Evolutionary conservation across 1,139 yeast genomes (phyloP).

Genomic region (Meyerozyma elateridarum): DNA sequence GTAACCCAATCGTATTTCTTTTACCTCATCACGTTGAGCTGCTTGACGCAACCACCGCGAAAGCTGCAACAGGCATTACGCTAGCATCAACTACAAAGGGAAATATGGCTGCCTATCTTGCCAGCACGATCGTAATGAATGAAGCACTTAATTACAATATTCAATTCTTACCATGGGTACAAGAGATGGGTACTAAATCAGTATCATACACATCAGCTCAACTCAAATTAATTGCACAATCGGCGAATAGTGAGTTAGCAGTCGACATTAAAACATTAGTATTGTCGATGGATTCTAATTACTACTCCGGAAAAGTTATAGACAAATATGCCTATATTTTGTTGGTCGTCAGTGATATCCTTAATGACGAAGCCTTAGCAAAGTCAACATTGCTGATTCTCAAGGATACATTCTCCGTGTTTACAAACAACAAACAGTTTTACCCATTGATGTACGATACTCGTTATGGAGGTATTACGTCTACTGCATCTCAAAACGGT

Average conservation of each 20-base stretch:
- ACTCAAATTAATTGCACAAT: constrained; percentile 45
- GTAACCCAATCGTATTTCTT: constrained; percentile 56
- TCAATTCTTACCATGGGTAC: constrained; percentile 60
- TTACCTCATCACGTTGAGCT: constrained; percentile 68
- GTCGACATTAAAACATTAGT: constrained; percentile 54
- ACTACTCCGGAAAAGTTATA: constrained; percentile 64
- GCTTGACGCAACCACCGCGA: constrained; percentile 32
- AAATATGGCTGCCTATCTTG: constrained; percentile 52
- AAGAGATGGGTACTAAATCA: constrained; percentile 19
- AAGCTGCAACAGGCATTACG: constrained; percentile 42
- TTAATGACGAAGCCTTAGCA: constrained; percentile 50
- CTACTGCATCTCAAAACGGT: constrained; percentile 51
- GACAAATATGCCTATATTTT: constrained; percentile 74
- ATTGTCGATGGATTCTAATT: constrained; percentile 47
- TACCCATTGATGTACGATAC: constrained; percentile 69
- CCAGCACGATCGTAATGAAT: constrained; percentile 44
- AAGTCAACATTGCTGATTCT: constrained; percentile 42
- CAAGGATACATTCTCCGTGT: constrained; percentile 49
- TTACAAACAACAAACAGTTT: constrained; percentile 46
- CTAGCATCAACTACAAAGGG: constrained; percentile 66
- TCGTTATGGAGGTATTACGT: constrained; percentile 60
- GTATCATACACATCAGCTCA: constrained; percentile 49
- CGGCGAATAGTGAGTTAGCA: constrained; percentile 53
- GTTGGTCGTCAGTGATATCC: constrained; percentile 56
- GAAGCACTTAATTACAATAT: constrained; percentile 49